Base-by-base conservation (phyloP, 2,329 filamentous ascomycete species). In the Hypoxylon sp. region DNA sequence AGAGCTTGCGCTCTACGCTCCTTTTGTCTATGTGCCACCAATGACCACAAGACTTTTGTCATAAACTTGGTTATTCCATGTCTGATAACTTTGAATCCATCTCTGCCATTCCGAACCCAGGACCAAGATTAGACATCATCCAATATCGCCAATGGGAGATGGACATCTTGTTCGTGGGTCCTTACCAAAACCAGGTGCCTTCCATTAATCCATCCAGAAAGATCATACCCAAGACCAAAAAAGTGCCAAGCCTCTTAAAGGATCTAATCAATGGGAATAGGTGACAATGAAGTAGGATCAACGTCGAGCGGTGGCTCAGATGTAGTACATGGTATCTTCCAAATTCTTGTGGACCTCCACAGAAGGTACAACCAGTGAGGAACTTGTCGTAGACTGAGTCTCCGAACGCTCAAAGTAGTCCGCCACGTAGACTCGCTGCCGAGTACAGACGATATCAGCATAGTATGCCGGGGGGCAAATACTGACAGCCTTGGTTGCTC, bases 401-500 rank as follows among this genome's bases (percentile, higher is more conserved):
- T 82, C 80, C 5, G 77, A 78, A 2, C 70, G 70, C 41, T 89
- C 88, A 70, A 92, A 90, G 17, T 87, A 82, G 25, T 87, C 84
- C 23, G 87, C 86, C 1, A 95, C 83, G 76, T 97, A 95, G 13
- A 86, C 85, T 0, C 94, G 84, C 0, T 91, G 91, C 2, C 94
- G 86, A 69, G 93, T 92, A 76, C 93, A 96, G 1, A 95, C 87
- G 28, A 97, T 83, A 77, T 97, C 94, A 0, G 94, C 94, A 75
- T 97, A 97, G 82, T 97, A 97, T 0, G 93, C 94, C 0, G 94
- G 93, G 0, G 94, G 93, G 73, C 92, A 96, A 72, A 97, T 89
- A 74, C 91, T 93, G 51, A 97, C 93, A 0, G 93, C 91, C 78
- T 93, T 94, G n/a, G 93, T 96, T 0, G 94, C 93, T 2, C 94